Percentiles rank a stretch among this genome's conserved stretches.
These are phyloP conservation scores for Cladosporium cucumerinum DNA, from an alignment of 2,329 filamentous ascomycete species.

Conservation along the genomic window DNA sequence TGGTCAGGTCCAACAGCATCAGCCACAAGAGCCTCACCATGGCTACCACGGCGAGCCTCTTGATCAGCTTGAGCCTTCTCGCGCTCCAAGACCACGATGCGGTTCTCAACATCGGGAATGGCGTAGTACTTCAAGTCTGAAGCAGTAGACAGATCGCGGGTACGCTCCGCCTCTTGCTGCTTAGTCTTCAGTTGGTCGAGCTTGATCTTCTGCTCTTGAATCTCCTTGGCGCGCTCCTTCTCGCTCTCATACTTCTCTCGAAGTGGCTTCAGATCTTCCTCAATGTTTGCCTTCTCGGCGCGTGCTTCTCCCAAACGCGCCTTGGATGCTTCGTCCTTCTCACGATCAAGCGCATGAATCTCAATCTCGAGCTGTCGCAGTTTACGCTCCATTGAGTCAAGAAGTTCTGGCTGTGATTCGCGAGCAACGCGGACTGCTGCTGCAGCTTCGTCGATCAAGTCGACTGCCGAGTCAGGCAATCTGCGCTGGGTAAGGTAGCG, in stretches of 20 bases:
- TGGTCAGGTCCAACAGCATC: conserved; percentile 95
- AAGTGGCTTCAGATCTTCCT: conserved; percentile 86
- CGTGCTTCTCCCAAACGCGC: conserved; percentile 76
- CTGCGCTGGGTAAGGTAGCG: conserved; percentile 88
- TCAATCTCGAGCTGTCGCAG: conserved; percentile 92
- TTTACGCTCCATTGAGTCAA: conserved; percentile 89
- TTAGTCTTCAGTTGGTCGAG: conserved; percentile 89
- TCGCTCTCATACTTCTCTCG: conserved; percentile 95
- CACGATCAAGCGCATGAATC: conserved; percentile 88
- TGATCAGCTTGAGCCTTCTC: conserved; percentile 79
- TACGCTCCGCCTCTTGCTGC: conserved; percentile 86
- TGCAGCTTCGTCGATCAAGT: conserved; percentile 92
- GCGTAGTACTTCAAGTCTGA: conserved; percentile 97
- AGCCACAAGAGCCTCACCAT: conserved; percentile 71
- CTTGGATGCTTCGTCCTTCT: conserved; percentile 91
- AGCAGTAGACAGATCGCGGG: conserved; percentile 77
- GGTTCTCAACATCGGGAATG: conserved; percentile 82
- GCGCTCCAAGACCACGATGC: conserved; percentile 76
- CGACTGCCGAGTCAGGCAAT: conserved; percentile 93
- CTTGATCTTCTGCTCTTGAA: conserved; percentile 93
- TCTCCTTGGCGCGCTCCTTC: conserved; percentile 83
- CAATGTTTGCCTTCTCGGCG: conserved; percentile 88
- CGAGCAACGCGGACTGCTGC: conserved; percentile 93
- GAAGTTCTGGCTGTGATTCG: conserved; percentile 92
- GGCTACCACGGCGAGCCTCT: conserved; percentile 57